Conservation (phyloP, 108 stramenopile genomes). For the Skeletonema marinoi region DNA sequence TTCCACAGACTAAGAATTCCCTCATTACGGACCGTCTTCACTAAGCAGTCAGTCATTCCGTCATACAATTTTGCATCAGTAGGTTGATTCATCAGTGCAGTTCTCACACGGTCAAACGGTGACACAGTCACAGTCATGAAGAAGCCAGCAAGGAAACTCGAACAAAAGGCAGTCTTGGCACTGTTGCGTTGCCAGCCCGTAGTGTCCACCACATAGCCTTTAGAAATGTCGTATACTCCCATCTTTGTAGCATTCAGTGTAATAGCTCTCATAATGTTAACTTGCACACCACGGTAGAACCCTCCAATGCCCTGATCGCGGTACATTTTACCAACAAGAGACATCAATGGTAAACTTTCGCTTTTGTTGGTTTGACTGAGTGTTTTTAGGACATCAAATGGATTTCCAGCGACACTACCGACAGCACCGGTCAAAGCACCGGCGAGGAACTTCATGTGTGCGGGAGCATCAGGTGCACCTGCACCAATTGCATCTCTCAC, state of each 20-base stretch:
- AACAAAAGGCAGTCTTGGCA: constrained; percentile 66
- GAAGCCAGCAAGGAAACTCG: constrained; percentile 88
- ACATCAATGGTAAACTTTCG: constrained; percentile 56
- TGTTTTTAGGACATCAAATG: constrained; percentile 92
- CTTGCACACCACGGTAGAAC: constrained; percentile 94
- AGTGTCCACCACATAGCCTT: constrained; percentile 74
- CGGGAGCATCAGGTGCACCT: constrained; percentile 6
- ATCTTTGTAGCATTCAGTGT: constrained; percentile 94
- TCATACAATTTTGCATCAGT: constrained; percentile 87
- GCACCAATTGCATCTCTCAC: constrained; percentile 65
- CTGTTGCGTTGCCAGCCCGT: constrained; percentile 65
- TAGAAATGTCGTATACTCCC: constrained; percentile 89
- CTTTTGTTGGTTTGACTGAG: constrained; percentile 86
- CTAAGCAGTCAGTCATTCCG: constrained; percentile 82
- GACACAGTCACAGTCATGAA: constrained; percentile 94
- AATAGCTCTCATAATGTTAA: constrained; percentile 91
- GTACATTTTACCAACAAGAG: constrained; percentile 69
- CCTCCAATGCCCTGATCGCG: constrained; percentile 80
- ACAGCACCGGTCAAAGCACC: constrained; percentile 67
- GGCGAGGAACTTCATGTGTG: neutral
- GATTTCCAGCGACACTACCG: constrained; percentile 89
- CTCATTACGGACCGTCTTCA: constrained; percentile 86
- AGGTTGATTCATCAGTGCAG: constrained; percentile 93
- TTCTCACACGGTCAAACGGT: constrained; percentile 92
- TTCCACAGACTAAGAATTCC: constrained; percentile 87